A percentile compares a stretch with the other conserved stretches of the same genome.
Conservation (phyloP, 2,329 filamentous ascomycete genomes). For the Pseudocercospora pini-densiflorae region DNA sequence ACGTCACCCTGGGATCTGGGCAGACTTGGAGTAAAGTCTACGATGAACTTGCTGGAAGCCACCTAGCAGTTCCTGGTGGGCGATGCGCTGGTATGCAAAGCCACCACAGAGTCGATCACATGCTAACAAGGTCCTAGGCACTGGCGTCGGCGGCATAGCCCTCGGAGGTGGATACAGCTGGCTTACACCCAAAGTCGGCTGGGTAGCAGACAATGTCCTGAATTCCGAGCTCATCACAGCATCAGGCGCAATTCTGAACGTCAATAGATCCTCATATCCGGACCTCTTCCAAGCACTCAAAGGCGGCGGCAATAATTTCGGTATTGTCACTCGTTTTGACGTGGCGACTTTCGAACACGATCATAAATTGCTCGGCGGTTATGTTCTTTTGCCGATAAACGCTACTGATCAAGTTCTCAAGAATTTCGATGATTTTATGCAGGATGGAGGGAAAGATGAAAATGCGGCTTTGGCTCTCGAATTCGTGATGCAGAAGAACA, state of each 20-base stretch:
- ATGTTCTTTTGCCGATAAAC: conserved; percentile 5
- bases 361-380: conserved; percentile 9
- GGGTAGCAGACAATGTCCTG: conserved; percentile 46
- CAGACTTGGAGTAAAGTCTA: conserved; percentile 52
- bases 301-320: conserved; percentile 28
- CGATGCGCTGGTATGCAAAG: conserved; percentile 5
- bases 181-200: conserved; percentile 53
- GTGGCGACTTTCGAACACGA: conserved; percentile 4
- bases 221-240: conserved; percentile 32
- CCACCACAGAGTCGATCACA: not conserved
- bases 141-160: conserved; percentile 51
- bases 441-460: conserved; percentile 2
- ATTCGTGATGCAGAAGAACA: conserved; percentile 5
- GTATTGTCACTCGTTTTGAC: conserved; percentile 32
- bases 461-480: conserved; percentile 6
- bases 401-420: conserved; percentile 9
- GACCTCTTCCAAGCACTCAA: conserved; percentile 34
- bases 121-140: not conserved
- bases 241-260: conserved; percentile 23
- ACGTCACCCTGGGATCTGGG: conserved; percentile 48
- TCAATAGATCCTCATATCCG: conserved; percentile 15
- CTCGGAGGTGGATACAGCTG: conserved; percentile 56
- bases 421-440: conserved; percentile 8
- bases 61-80: conserved; percentile 14
- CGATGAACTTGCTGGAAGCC: conserved; percentile 39